Evolutionary conservation across 192 early-diverging fungal species (phyloP), one percentile per base, ranked within the genome.

Genomic region (Lunasporangiospora selenospora): DNA sequence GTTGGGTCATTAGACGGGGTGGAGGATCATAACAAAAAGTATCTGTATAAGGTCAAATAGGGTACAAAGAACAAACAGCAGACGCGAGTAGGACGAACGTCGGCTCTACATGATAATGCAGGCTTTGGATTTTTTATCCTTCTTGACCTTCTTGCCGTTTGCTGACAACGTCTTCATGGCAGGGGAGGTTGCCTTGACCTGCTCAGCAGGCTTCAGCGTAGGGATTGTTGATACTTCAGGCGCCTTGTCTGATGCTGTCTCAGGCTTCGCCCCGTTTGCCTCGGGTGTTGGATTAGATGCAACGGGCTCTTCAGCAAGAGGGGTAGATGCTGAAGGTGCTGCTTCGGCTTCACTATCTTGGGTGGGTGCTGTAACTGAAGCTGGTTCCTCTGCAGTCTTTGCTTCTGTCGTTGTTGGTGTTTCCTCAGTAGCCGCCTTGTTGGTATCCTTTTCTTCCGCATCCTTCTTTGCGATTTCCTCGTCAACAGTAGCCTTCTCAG

Each of bases 81-180:
- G n/a, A n/a, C n/a, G n/a, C n/a, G n/a, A n/a, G n/a, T n/a, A n/a
- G n/a, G n/a, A n/a, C n/a, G n/a, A n/a, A n/a, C n/a, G n/a, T n/a
- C 23, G 39, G 13, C 4, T 62, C 52, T 73, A 73, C 69, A 73
- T 73, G 60, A 73, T 73, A 21, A 37, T 53, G 54, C 69, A 73
- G 21, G 52, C 37, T 60, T 73, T 73, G 32, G 41, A 43, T 48
- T 58, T 49, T 55, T 66, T 66, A 16, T 65, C 63, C 58, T 70
- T 70, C 58, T 70, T 61, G 32, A 58, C 56, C 66, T 69, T 69
- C 69, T 73, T 73, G 45, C 53, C 39, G 44, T 30, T 57, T 38
- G 38, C 26, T 65, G 58, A 34, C 63, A 24, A 37, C 43, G 8
- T 55, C 41, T 15, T 31, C 41, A 5, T n/a, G n/a, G 46, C 44